Evolutionary conservation across 768 basidiomycete genomes (phyloP).

Genomic region (Russula abietina): DNA sequence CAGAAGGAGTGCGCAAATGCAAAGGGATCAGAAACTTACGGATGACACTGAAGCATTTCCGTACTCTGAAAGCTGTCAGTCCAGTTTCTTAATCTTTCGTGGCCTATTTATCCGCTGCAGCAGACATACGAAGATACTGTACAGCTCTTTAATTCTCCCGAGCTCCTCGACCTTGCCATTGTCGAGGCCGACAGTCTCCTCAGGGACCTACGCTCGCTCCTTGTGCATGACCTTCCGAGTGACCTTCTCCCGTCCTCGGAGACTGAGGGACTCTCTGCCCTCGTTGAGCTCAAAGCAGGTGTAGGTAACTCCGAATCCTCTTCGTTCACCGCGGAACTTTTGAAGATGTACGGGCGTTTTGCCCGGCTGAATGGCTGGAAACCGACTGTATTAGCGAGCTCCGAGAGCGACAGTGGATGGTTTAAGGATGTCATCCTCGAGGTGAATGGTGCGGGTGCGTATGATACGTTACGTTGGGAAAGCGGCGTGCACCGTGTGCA

Average conservation of each 20-base stretch:
- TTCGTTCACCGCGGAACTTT: constrained; percentile 70
- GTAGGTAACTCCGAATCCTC: constrained; percentile 88
- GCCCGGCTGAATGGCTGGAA: constrained; percentile 56
- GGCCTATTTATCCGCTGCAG: constrained; percentile 7
- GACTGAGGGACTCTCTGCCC: constrained; percentile 62
- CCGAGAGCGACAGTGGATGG: constrained; percentile 56
- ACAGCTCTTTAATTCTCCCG: constrained; percentile 20
- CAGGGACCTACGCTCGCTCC: constrained; percentile 21
- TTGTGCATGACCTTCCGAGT: constrained; percentile 49
- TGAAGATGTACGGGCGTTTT: constrained; percentile 76
- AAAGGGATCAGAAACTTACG: constrained; percentile 9
- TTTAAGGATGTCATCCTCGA: constrained; percentile 76
- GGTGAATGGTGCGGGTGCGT: constrained; percentile 69
- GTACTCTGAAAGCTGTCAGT: constrained; percentile 15
- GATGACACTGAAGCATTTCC: constrained; percentile 1
- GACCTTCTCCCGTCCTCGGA: constrained; percentile 68
- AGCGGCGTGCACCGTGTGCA: constrained; percentile 96
- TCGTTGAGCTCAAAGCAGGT: constrained; percentile 88
- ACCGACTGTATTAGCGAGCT: constrained; percentile 51
- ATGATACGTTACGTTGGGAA: constrained; percentile 80
- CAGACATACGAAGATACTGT: constrained; percentile 22
- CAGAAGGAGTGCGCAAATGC: constrained; percentile 1
- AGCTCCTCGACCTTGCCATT: constrained; percentile 23
- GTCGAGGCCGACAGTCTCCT: constrained; percentile 12
- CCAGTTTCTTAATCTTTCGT: neutral